phyloP scores from a whole-genome alignment of 169 alveolate species.

The Plasmodium billcollinsi region DNA sequence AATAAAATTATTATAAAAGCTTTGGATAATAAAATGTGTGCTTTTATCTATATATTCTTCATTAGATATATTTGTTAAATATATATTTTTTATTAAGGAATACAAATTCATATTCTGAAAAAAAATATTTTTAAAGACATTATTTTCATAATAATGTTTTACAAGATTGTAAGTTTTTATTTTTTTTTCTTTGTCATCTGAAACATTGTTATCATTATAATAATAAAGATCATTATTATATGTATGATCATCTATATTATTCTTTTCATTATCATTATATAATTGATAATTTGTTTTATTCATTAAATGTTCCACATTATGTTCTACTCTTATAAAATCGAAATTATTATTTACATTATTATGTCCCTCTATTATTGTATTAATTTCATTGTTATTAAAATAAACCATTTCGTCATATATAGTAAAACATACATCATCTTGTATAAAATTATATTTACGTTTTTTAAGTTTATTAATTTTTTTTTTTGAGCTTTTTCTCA shows the following conservation, averaged over 20 bases:
- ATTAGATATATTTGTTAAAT: slow-evolving; percentile 13
- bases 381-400: slow-evolving; percentile 37
- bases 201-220: neutral
- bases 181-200: neutral
- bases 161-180: neutral
- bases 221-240: neutral
- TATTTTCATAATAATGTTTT: slow-evolving; percentile 46
- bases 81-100: slow-evolving; percentile 33
- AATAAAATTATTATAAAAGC: slow-evolving; percentile 31
- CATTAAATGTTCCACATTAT: neutral
- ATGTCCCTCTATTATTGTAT: slow-evolving; percentile 3
- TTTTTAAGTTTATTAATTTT: neutral
- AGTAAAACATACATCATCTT: slow-evolving; percentile 19
- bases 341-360: slow-evolving; percentile 18
- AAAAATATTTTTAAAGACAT: slow-evolving; percentile 29
- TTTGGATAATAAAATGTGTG: slow-evolving; percentile 10
- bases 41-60: slow-evolving; percentile 10
- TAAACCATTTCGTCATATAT: slow-evolving; percentile 45
- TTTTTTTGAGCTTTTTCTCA: neutral
- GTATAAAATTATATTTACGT: slow-evolving; percentile 33
- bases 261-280: neutral
- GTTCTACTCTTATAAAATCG: slow-evolving; percentile 7
- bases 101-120: slow-evolving; percentile 52
- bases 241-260: neutral
- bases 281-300: neutral